A percentile compares a stretch with the other conserved stretches of the same genome.
phyloP scores from a whole-genome alignment of 1,284 basidiomycete species.

The Leccinum proximum region DNA sequence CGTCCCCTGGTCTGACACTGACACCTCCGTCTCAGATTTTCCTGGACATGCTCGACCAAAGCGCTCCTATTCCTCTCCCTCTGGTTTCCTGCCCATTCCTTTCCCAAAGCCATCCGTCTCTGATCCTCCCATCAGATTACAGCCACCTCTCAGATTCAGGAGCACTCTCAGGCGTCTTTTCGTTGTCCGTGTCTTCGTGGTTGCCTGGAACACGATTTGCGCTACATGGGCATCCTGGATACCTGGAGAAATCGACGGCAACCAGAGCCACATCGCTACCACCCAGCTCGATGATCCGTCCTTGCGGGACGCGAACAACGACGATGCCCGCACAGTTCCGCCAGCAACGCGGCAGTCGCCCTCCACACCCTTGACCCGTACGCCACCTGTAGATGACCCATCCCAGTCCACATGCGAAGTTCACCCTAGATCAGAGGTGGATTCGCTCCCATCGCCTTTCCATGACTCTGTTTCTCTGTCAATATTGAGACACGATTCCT shows the following conservation, averaged over 20 bases:
- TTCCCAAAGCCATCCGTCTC: constrained; percentile 29
- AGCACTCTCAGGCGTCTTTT: constrained; percentile 44
- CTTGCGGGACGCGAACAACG: constrained; percentile 35
- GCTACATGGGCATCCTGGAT: constrained; percentile 43
- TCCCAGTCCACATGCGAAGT: constrained; percentile 6
- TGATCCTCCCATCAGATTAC: constrained; percentile 27
- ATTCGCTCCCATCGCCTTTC: constrained; percentile 20
- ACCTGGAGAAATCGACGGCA: constrained; percentile 26
- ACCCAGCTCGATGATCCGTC: constrained; percentile 29
- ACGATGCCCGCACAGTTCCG: constrained; percentile 28
- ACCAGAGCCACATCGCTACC: constrained; percentile 11
- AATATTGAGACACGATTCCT: constrained; percentile 17
- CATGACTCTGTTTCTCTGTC: constrained; percentile 14
- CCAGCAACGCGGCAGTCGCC: constrained; percentile 12
- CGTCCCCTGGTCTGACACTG: constrained; percentile 54
- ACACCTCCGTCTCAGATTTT: constrained; percentile 37
- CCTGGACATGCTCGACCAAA: constrained; percentile 35
- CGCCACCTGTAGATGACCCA: constrained; percentile 10
- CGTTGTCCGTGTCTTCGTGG: constrained; percentile 48
- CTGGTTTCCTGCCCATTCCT: constrained; percentile 31
- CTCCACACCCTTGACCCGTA: constrained; percentile 4
- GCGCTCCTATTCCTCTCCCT: constrained; percentile 38
- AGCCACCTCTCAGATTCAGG: constrained; percentile 26
- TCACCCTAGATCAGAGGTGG: constrained; percentile 12
- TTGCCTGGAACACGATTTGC: constrained; percentile 51